These are phyloP conservation scores for Albatrellus sp. DNA, from an alignment of 1,284 basidiomycete species.

Conservation along the genomic window DNA sequence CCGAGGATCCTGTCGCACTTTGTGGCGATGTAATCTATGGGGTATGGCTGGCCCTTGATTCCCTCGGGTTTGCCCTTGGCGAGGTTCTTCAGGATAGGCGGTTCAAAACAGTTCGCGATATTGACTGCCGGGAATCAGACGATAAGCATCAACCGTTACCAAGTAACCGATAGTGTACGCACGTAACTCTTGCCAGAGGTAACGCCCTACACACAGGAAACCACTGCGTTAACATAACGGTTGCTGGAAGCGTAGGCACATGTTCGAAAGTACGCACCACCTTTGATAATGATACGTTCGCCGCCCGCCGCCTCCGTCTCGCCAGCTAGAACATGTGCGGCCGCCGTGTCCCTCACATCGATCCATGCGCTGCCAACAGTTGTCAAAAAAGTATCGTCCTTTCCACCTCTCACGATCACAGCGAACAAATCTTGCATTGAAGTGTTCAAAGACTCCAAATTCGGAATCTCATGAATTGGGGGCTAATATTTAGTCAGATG, in stretches of 20 bases:
- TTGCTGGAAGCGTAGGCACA: background rate
- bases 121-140: background rate
- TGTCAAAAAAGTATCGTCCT: constrained; percentile 2
- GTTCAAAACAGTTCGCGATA: constrained; percentile 6
- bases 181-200: constrained; percentile 22
- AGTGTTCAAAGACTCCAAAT: constrained; percentile 37
- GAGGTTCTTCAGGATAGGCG: constrained; percentile 11
- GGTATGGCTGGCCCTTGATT: constrained; percentile 18
- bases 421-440: constrained; percentile 27
- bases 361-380: constrained; percentile 22
- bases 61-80: constrained; percentile 13
- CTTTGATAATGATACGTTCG: constrained; percentile 38
- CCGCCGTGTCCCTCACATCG: constrained; percentile 46
- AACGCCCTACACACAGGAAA: constrained; percentile 3
- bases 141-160: background rate
- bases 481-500: constrained; percentile 17
- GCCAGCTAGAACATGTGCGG: constrained; percentile 40
- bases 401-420: constrained; percentile 18
- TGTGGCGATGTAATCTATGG: constrained; percentile 17
- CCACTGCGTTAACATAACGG: background rate
- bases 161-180: background rate
- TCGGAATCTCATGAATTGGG: constrained; percentile 34
- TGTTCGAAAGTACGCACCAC: constrained; percentile 14
- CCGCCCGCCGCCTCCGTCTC: constrained; percentile 38
- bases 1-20: constrained; percentile 33